Base-by-base conservation (phyloP, 106 monocot genomes). In the Phalaenopsis aphrodite region DNA sequence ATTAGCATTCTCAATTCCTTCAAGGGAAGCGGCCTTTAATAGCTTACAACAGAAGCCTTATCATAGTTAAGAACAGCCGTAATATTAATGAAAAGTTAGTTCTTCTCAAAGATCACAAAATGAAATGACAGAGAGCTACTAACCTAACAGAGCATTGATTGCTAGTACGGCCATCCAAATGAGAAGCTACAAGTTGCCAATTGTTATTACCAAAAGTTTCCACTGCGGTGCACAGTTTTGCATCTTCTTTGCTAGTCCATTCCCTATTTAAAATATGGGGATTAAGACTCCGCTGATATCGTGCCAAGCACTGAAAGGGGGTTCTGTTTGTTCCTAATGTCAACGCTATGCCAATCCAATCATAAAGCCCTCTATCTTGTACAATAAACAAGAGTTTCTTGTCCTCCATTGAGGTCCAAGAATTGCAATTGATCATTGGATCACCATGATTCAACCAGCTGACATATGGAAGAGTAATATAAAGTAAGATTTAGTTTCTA, bases 281-380 rank as follows among this genome's bases (percentile, higher is more conserved):
- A 88, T 99, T 99, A n/a, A 99, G 91, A 83, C 99, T 99, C 75
- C 99, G 80, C 75, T 99, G 99, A 61, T 95, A 99, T 55, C 90
- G 95, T 79, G 80, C 82, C 85, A 99, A 88, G 75, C 99, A 99
- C 74, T 99, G 95, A 85, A 91, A 99, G 65, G 99, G 99, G 52
- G 95, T 99, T 79, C 99, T 87, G 37, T 83, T 69, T 52, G 90
- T 93, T 41, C 88, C 95, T 21, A 95, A 38, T 42, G 72, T 39
- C 69, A 85, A 52, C 43, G 95, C 81, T 75, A 99, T 91, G 36
- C 93, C 87, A 82, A 95, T 87, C 99, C 99, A 99, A 71, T 99
- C 90, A 67, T 87, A 93, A 75, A 99, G 41, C 5, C 99, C 99
- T 76, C 85, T 90, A 72, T 89, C 83, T 85, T 99, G 94, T 12